Percentiles rank a stretch among this genome's conserved stretches.
phyloP scores from a whole-genome alignment of 2,329 filamentous ascomycete species.

The Exophiala mesophila region DNA sequence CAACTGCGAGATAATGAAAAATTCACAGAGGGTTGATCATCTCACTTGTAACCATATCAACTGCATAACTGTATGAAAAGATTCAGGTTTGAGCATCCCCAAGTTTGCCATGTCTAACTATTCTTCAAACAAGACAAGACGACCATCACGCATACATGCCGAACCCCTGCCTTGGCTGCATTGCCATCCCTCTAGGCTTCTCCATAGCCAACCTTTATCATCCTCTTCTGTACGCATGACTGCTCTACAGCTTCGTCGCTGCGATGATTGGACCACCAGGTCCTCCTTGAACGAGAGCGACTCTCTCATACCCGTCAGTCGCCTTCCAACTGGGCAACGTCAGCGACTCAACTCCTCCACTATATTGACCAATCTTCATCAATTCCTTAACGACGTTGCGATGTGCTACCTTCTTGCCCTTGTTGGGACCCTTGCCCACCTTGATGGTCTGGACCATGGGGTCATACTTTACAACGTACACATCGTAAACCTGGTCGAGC shows the following conservation, averaged over 20 bases:
- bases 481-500: constrained; percentile 17
- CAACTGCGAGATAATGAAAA: too few relatives aligned
- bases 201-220: too few relatives aligned
- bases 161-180: too few relatives aligned
- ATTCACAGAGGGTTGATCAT: too few relatives aligned
- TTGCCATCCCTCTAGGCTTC: too few relatives aligned
- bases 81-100: too few relatives aligned
- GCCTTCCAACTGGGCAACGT: constrained; percentile 5
- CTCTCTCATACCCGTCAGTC: constrained; percentile 16
- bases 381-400: constrained; percentile 21
- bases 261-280: constrained; percentile 19
- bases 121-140: too few relatives aligned
- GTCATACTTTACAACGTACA: constrained; percentile 17
- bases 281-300: constrained; percentile 18
- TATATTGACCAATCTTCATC: constrained; percentile 21
- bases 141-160: too few relatives aligned
- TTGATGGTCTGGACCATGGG: constrained; percentile 15
- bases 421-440: constrained; percentile 19
- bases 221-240: too few relatives aligned
- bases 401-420: constrained; percentile 19
- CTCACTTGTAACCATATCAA: too few relatives aligned
- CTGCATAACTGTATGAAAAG: too few relatives aligned
- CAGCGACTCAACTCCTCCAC: constrained; percentile 13
- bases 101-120: too few relatives aligned
- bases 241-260: constrained; percentile 12